Evolutionary conservation across 2,329 filamentous ascomycete species (phyloP), one percentile per base, ranked within the genome.

Genomic region (Fusarium protoensiforme): DNA sequence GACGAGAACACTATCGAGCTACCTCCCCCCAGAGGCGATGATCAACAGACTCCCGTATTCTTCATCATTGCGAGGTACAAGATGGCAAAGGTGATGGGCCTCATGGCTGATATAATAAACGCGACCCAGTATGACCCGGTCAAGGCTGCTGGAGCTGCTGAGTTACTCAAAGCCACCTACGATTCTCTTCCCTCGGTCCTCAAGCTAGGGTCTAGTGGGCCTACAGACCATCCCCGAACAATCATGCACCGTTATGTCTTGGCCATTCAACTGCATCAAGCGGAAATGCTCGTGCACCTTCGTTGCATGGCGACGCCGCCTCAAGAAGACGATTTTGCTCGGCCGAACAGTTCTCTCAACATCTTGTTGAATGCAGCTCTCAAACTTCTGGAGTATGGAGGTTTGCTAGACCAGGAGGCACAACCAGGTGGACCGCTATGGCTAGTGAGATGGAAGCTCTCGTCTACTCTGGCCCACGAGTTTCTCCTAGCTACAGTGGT

Each of bases 401-500:
- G 53, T 20, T 20, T 58, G 14, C 35, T 67, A 1, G 13, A 64
- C 20, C 36, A 46, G 4, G 64, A 59, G 57, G 57, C 58, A 5
- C 62, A 65, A 22, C 54, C 61, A 20, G 65, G 65, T 2, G 65
- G 65, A 7, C 31, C 36, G 0, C 24, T 68, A 1, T 68, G 62
- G 43, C 38, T 24, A 18, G 39, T 54, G 1, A n/a, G 65, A 11
- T 54, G 62, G 56, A 68, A 61, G 43, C 16, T 68, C 2, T 56
- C 61, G 29, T 68, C 65, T 0, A 65, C 48, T 18, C 63, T 68
- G 7, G 14, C 63, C 14, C 61, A 68, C 11, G 65, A 68, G 22
- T 68, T 68, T 29, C 31, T 68, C 1, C n/a, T 65, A 16, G 65
- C 65, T 3, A 65, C 65, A 1, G 51, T 39, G 22, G 56, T 68